A percentile compares a stretch with the other conserved stretches of the same genome.
Conservation (phyloP, 345 rosid species). For the Lepidium sativum region DNA sequence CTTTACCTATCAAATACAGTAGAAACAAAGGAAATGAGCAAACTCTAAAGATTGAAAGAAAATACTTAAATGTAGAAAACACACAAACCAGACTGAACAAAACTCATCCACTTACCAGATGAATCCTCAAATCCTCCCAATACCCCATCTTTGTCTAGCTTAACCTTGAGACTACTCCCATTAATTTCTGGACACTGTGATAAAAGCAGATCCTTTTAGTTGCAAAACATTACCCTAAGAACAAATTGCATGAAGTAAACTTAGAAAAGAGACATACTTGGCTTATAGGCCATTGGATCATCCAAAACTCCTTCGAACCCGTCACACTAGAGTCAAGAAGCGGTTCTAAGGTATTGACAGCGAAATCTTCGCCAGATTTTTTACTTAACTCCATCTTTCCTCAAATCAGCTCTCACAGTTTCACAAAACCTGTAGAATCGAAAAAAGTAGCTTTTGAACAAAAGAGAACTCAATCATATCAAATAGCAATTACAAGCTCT, state of each 20-base stretch:
- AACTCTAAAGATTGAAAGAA: too few species aligned
- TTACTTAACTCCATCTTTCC: constrained; percentile 14
- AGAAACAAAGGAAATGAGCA: not conserved
- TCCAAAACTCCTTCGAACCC: constrained; percentile 61
- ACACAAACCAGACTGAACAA: not conserved
- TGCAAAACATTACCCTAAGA: not conserved
- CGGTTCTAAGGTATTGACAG: constrained; percentile 30
- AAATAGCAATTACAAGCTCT: not conserved
- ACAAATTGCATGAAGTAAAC: not conserved
- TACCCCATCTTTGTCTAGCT: constrained; percentile 38
- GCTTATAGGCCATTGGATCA: constrained; percentile 65
- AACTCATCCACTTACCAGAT: constrained; percentile 32
- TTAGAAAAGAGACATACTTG: constrained; percentile 28
- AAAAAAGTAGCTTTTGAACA: too few species aligned
- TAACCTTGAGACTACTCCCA: constrained; percentile 42
- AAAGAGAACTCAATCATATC: not conserved
- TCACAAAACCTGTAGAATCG: not conserved
- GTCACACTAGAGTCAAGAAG: constrained; percentile 32
- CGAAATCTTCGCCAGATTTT: constrained; percentile 38
- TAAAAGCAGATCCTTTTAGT: not conserved
- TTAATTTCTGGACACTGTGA: constrained; percentile 53
- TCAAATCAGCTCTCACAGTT: not conserved
- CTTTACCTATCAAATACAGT: constrained; percentile 43
- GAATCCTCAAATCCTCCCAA: constrained; percentile 54
- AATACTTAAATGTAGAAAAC: not conserved